These are phyloP conservation scores for Henckelia pumila DNA, from an alignment of 257 asterid genomes.

Conservation along the genomic window DNA sequence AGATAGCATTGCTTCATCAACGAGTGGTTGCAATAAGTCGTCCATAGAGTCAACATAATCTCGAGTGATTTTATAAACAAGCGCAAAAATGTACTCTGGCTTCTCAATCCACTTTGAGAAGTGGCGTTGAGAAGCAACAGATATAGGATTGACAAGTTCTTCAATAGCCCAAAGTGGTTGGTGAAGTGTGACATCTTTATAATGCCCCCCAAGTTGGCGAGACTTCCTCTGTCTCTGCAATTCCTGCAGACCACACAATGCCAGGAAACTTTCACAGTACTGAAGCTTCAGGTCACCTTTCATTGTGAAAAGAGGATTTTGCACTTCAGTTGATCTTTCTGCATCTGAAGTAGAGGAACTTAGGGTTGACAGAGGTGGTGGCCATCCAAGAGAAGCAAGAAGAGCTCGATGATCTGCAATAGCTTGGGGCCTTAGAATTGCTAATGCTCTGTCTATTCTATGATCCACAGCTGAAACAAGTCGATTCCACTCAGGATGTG, in stretches of 20 bases:
- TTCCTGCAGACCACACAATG: conserved; percentile 89
- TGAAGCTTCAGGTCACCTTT: conserved; percentile 73
- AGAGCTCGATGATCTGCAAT: conserved; percentile 91
- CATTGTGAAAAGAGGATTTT: conserved; percentile 80
- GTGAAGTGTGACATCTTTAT: conserved; percentile 42
- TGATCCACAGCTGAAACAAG: conserved; percentile 94
- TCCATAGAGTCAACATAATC: conserved; percentile 97
- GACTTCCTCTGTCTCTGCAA: conserved; percentile 75
- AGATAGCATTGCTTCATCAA: conserved; percentile 87
- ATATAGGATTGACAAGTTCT: conserved; percentile 92
- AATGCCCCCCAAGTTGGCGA: conserved; percentile 77
- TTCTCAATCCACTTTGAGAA: conserved; percentile 88
- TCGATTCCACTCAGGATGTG: conserved; percentile 75
- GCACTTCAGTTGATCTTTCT: conserved; percentile 44
- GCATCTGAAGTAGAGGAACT: conserved; percentile 49
- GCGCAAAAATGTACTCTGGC: conserved; percentile 90
- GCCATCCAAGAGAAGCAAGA: conserved; percentile 97
- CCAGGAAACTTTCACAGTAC: conserved; percentile 81
- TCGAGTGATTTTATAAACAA: conserved; percentile 76
- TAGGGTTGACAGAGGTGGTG: conserved; percentile 70
- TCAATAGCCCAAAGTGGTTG: conserved; percentile 98
- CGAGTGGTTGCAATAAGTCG: conserved; percentile 85
- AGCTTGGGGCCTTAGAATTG: conserved; percentile 93
- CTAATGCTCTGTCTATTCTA: conserved; percentile 91
- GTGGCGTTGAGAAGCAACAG: conserved; percentile 76